Conservation (phyloP, 805 yeast species). For the Metschnikowia koreensis region DNA sequence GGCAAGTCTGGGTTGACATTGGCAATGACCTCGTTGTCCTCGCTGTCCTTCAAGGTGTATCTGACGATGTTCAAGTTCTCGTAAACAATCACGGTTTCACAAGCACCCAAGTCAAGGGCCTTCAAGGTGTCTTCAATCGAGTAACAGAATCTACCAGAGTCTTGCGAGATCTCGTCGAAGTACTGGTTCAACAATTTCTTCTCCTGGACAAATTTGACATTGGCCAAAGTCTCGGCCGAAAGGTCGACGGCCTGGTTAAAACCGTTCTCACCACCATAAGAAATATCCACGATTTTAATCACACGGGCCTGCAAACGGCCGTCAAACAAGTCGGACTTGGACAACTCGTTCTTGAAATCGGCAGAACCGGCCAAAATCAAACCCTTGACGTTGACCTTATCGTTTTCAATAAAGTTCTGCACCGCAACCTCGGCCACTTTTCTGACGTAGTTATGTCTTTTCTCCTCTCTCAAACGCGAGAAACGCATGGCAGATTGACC, state of each 20-base stretch:
- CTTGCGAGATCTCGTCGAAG: conserved; percentile 97
- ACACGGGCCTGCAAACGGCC: conserved; percentile 82
- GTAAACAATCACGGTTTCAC: conserved; percentile 87
- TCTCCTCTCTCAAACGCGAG: conserved; percentile 97
- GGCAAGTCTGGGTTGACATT: conserved; percentile 71
- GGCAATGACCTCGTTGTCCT: conserved; percentile 71
- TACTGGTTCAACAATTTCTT: conserved; percentile 89
- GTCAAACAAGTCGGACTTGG: conserved; percentile 92
- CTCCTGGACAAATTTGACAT: conserved; percentile 97
- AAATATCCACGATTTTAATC: conserved; percentile 90
- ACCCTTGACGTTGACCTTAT: conserved; percentile 92
- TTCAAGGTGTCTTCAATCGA: conserved; percentile 96
- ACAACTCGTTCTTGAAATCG: conserved; percentile 93
- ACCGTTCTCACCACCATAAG: conserved; percentile 99
- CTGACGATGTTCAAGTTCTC: conserved; percentile 87
- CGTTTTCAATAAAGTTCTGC: conserved; percentile 92
- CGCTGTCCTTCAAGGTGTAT: conserved; percentile 79
- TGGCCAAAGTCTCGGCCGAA: conserved; percentile 94
- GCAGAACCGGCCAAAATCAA: conserved; percentile 98
- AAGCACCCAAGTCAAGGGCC: conserved; percentile 94
- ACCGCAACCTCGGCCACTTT: conserved; percentile 98
- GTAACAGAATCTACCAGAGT: conserved; percentile 95
- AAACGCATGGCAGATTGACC: conserved; percentile 99
- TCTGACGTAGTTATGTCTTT: conserved; percentile 97
- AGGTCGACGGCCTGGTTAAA: conserved; percentile 98